Evolutionary conservation across 805 yeast species (phyloP), one percentile per base, ranked within the genome.

Genomic region (Metschnikowia colocasiae): DNA sequence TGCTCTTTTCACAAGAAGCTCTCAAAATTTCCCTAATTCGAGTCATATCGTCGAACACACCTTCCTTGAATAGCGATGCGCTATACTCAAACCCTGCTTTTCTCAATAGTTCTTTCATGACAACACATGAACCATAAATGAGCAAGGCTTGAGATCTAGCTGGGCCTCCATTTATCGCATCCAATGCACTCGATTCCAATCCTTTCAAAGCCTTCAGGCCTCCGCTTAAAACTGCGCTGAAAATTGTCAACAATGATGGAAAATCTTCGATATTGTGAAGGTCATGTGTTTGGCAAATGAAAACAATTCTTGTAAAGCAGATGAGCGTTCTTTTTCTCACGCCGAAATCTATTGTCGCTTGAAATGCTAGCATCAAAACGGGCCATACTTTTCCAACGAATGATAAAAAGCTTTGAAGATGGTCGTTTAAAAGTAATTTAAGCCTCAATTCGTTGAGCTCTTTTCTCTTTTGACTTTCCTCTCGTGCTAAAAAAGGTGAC

Each of bases 331-430:
- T 71, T 45, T 81, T 73, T 54, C 94, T 76, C 6, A 85, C 71
- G 13, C 78, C 79, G 52, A 74, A 79, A 49, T 86, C 88, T 59
- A 86, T 83, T 0, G 92, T 76, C 2, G 92, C 82, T 30, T 85
- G 82, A 57, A 83, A 88, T 7, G 87, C 75, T 50, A 79, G 81
- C 9, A 85, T 62, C 44, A 88, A 58, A 3, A 82, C 54, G 0
- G 79, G 74, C 60, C 82, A 77, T 3, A 82, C 59, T 7, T 71
- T 69, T 38, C 65, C 65, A 6, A 76, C 67, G 58, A 84, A 79
- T 1, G 46, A 27, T 18, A 57, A 54, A 47, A 61, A 68, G 1
- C 55, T 53, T 2, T 44, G 44, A 2, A 63, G 49, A 12, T 59
- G 30, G 3, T 52, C 53, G 22, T 26, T 56, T 8, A 58, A 53